Base-by-base conservation (phyloP, 192 early-diverging fungal species). In the Chytriomyces confervae region DNA sequence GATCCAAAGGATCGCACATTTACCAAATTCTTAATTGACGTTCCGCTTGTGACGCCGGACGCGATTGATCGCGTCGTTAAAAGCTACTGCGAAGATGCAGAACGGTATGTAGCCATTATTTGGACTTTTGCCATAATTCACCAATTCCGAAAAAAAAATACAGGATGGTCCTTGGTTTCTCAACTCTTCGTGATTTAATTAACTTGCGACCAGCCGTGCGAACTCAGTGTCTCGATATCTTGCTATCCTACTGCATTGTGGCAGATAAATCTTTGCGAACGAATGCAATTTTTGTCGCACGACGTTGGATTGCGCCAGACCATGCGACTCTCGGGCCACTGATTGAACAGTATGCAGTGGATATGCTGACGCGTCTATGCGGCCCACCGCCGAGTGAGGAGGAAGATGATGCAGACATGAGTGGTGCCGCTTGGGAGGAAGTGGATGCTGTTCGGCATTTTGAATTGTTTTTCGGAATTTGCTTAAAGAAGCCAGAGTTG, bases 391-490 rank as follows among this genome's bases (percentile, higher is more conserved):
- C 27, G n/a, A 57, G 57, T 3, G 74, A 51, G 62, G 69, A 71
- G 29, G 78, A 75, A 10, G 81, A 74, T 24, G 81, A 79, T 0
- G 50, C 80, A 13, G 77, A 79, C 7, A 79, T 13, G 23, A 27
- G 68, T 27, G 76, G 57, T 5, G 75, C 63, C 8, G 77, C 79
- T 7, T 86, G 87, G 82, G 83, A 84, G 9, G 91, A 92, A 67
- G 77, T 86, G n/a, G 92, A 92, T 70, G 86, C 93, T 13, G 81
- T 88, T 10, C 69, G 86, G 18, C 87, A 88, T 67, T 68, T 94
- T 47, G 94, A 95, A 69, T 78, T 96, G 36, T 95, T 85, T 79
- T 90, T 95, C 76, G 89, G 92, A 24, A 79, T 95, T 9, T 92
- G 92, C 72, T 87, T 86, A 57, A 93, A 91, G 75, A 93, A 93